Base-by-base conservation (phyloP, 2,329 filamentous ascomycete genomes). In the Botrytis fragariae region DNA sequence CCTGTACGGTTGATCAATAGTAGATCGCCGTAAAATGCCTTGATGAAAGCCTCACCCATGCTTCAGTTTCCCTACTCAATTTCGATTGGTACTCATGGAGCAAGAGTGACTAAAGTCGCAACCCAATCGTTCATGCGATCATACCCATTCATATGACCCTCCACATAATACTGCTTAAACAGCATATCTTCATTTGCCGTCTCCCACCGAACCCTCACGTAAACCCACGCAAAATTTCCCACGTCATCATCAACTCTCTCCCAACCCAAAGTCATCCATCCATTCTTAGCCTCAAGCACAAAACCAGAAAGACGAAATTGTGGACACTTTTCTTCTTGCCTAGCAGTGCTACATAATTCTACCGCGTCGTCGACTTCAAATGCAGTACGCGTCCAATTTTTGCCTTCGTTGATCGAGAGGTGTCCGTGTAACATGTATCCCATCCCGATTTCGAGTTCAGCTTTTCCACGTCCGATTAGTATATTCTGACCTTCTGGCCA, bases 61-160 rank as follows among this genome's bases (percentile, higher is more conserved):
- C 9, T 16, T 12, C 29, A 29, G 32, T 22, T 16, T 1, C 14
- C 16, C 22, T 35, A 42, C 22, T 18, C n/a, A n/a, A 18, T 57
- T 44, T 14, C 10, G 18, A 25, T 44, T 25, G 5, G 1, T 32
- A 10, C 8, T 69, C 37, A 69, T 44, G 65, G 65, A 57, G 65
- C 35, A 32, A 42, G 2, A 57, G 48, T 69, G 37, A 69, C 35
- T 1, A 22, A 54, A 29, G 20, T 69, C 22, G 60, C 71, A 61
- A 69, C 71, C 71, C 71, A 72, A 42, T 72, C 63, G 9, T 61
- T 69, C 71, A 69, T 69, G 0, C 63, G 65, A 69, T 72, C 63
- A 32, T 57, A 59, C 1, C 71, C 71, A 69, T 61, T 51, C 71
- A 72, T 72, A 25, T 22, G 1, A 1, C 71, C 71, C 29, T 72